Base-by-base conservation (phyloP, 306 rosid genomes). In the Parietaria judaica region DNA sequence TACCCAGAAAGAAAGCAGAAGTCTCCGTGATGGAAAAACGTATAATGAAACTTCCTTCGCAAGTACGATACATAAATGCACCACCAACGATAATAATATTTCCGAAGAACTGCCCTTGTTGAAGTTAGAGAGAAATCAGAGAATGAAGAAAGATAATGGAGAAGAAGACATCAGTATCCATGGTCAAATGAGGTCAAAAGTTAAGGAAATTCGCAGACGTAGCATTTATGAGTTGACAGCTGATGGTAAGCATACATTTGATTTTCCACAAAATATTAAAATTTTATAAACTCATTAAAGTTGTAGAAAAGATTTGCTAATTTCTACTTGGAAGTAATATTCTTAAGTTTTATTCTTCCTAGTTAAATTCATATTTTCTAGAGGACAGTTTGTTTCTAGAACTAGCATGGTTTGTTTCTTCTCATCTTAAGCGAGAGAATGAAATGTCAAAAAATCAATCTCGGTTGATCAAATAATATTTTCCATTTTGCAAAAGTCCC, bases 221-320 rank as follows among this genome's bases (percentile, higher is more conserved):
- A 82, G 84, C 74, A 80, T 85, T 39, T 66, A 82, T 76, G 88
- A 85, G 36, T 73, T 85, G 61, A 76, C 84, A 8, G 77, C 60
- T 49, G 67, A 66, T 73, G 94, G 88, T 85, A 69, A 80, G 53
- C 51, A 17, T 66, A 16, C 59, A 64, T 48, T 13, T 64, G 15
- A 8, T 54, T 36, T 15, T 34, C 11, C 37, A 47, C 51, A 51
- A 56, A 60, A 3, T 13, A 8, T 41, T 34, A 14, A 11, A 13
- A 31, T 36, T 23, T 41, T 52, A 38, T 23, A 45, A 17, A 43
- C 54, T 14, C 14, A 8, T 47, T 12, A 56, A 58, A 58, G 36
- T 47, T 41, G 31, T 10, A 49, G 44, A 39, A 17, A 51, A n/a
- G 45, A 5, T 41, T 41, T 5, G 45, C 45, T 41, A 56, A 16